phyloP scores from a whole-genome alignment of 2,329 filamentous ascomycete species.

The Byssochlamys sp. region DNA sequence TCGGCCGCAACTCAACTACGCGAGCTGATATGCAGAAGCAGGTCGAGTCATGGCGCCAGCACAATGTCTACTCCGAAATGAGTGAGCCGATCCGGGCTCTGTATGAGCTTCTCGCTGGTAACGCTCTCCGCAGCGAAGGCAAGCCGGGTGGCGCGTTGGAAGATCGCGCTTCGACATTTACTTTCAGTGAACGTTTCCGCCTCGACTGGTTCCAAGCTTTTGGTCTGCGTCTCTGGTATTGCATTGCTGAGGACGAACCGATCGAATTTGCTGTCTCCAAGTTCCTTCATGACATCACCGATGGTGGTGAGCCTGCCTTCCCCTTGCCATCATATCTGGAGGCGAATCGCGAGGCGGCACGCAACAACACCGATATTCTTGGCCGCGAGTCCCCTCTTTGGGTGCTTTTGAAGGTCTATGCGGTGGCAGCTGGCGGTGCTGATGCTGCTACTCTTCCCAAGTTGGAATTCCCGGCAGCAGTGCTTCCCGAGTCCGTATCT shows the following conservation, averaged over 20 bases:
- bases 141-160: constrained; percentile 62
- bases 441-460: constrained; percentile 26
- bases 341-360: constrained; percentile 48
- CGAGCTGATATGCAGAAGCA: constrained; percentile 70
- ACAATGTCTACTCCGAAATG: constrained; percentile 80
- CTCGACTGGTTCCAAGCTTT: constrained; percentile 92
- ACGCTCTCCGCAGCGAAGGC: constrained; percentile 74
- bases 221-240: constrained; percentile 83
- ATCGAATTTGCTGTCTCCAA: constrained; percentile 62
- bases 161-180: constrained; percentile 69
- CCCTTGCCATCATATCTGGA: constrained; percentile 65
- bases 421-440: constrained; percentile 32
- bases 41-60: constrained; percentile 71
- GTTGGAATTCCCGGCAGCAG: constrained; percentile 53
- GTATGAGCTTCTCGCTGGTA: constrained; percentile 81
- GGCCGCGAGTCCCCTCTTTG: constrained; percentile 68
- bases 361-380: constrained; percentile 48
- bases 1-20: constrained; percentile 61
- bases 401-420: constrained; percentile 74
- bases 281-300: constrained; percentile 64
- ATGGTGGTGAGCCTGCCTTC: constrained; percentile 57
- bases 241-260: constrained; percentile 56
- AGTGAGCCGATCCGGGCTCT: constrained; percentile 71
- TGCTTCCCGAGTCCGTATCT: constrained; percentile 68
- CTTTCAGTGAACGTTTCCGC: constrained; percentile 71